phyloP scores from a whole-genome alignment of 2,329 filamentous ascomycete genomes.

The Coccinonectria pachysandricola region DNA sequence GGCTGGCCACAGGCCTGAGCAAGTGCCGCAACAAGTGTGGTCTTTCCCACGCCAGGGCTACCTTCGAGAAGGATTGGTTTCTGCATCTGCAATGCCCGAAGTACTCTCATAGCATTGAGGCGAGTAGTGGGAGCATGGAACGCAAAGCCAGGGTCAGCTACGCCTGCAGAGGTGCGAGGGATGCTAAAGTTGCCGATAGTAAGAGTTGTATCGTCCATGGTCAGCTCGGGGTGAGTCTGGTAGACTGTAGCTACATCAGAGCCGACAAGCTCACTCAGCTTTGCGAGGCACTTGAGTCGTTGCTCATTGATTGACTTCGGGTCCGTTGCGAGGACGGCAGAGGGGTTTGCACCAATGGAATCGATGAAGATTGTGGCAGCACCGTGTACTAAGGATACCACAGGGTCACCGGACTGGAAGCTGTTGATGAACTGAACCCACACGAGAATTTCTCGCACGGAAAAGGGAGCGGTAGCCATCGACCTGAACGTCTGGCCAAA shows the following conservation, averaged over 20 bases:
- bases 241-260: slow-evolving; percentile 57
- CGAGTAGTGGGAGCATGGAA: slow-evolving; percentile 85
- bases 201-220: slow-evolving; percentile 39
- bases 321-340: slow-evolving; percentile 69
- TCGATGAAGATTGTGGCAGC: slow-evolving; percentile 95
- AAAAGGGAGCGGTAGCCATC: slow-evolving; percentile 65
- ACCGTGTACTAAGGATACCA: slow-evolving; percentile 58
- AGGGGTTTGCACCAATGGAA: slow-evolving; percentile 88
- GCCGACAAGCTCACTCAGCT: slow-evolving; percentile 57
- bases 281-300: slow-evolving; percentile 59
- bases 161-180: slow-evolving; percentile 33
- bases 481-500: slow-evolving; percentile 77
- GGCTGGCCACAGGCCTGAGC: slow-evolving; percentile 70
- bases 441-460: slow-evolving; percentile 81
- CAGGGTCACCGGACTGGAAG: slow-evolving; percentile 35
- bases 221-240: slow-evolving; percentile 48
- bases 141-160: slow-evolving; percentile 35
- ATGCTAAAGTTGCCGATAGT: slow-evolving; percentile 68
- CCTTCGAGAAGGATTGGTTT: slow-evolving; percentile 94
- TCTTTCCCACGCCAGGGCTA: slow-evolving; percentile 97
- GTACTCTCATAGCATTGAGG: slow-evolving; percentile 80
- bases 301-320: slow-evolving; percentile 60
- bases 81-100: slow-evolving; percentile 75
- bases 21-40: slow-evolving; percentile 78
- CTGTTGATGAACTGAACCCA: slow-evolving; percentile 92